These are phyloP conservation scores for Chaetomidium leptoderma DNA, from an alignment of 495 filamentous ascomycete species.

Conservation along the genomic window DNA sequence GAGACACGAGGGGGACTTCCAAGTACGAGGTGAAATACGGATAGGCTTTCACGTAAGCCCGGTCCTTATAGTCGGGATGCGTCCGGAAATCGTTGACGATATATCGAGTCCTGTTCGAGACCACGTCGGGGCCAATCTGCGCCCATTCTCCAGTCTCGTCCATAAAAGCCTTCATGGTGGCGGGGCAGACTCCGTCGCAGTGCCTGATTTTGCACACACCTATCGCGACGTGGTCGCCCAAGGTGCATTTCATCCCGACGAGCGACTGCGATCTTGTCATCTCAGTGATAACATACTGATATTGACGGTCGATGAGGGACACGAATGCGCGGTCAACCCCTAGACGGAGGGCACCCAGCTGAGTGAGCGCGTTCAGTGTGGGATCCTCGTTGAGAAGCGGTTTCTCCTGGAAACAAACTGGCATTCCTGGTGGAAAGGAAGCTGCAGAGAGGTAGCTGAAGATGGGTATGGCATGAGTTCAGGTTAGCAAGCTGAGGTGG, in stretches of 20 bases:
- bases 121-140: conserved; percentile 22
- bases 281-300: conserved; percentile 43
- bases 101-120: conserved; percentile 23
- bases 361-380: conserved; percentile 42
- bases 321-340: conserved; percentile 37
- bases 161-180: conserved; percentile 41
- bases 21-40: conserved; percentile 31
- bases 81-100: conserved; percentile 36
- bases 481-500: no score
- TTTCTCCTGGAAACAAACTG: conserved; percentile 2
- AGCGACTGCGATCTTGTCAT: conserved; percentile 26
- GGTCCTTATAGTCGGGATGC: conserved; percentile 35
- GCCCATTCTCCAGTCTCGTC: conserved; percentile 29
- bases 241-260: conserved; percentile 12
- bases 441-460: conserved; percentile 25
- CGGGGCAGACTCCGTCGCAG: conserved; percentile 32
- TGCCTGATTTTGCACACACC: conserved; percentile 28
- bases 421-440: conserved; percentile 21
- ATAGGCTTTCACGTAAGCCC: conserved; percentile 23
- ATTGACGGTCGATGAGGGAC: conserved; percentile 34
- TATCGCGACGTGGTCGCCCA: conserved; percentile 26
- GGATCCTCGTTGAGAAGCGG: conserved; percentile 30
- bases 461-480: no score
- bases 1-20: conserved; percentile 34
- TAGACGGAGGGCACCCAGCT: conserved; percentile 41